These are phyloP conservation scores for Achlya hypogyna DNA, from an alignment of 352 stramenopile genomes.

Conservation along the genomic window DNA sequence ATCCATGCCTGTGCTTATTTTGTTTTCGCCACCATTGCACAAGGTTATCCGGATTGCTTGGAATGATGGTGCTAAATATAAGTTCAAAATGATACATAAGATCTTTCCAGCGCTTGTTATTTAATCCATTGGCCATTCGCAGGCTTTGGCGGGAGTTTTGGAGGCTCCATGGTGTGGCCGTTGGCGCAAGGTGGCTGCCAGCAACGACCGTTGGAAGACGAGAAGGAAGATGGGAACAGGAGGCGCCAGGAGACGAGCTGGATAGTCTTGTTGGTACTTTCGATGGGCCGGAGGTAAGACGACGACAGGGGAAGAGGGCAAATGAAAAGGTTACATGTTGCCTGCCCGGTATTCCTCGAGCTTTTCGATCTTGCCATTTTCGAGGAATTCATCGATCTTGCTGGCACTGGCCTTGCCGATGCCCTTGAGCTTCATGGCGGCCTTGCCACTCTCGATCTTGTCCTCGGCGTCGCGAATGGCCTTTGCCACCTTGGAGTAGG, in stretches of 20 bases:
- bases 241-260: too few species aligned
- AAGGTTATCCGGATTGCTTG: not conserved
- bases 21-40: not conserved
- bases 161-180: too few species aligned
- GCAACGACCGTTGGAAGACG: too few species aligned
- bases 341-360: conserved; percentile 79
- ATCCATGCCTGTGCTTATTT: conserved; percentile 6
- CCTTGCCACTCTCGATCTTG: conserved; percentile 58
- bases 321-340: conserved; percentile 32
- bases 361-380: conserved; percentile 64
- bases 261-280: too few species aligned
- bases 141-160: too few species aligned
- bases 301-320: too few species aligned
- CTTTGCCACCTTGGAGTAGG: conserved; percentile 83
- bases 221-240: too few species aligned
- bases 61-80: not conserved
- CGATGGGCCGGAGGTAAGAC: too few species aligned
- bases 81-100: too few species aligned
- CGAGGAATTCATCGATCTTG: conserved; percentile 83
- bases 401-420: conserved; percentile 68
- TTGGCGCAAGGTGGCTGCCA: too few species aligned
- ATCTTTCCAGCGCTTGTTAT: too few species aligned
- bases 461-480: conserved; percentile 63
- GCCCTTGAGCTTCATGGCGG: conserved; percentile 73
- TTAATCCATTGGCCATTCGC: too few species aligned